Evolutionary conservation across 2,329 filamentous ascomycete species (phyloP), one percentile per base, ranked within the genome.

Genomic region (Ophiosphaerella narmari): DNA sequence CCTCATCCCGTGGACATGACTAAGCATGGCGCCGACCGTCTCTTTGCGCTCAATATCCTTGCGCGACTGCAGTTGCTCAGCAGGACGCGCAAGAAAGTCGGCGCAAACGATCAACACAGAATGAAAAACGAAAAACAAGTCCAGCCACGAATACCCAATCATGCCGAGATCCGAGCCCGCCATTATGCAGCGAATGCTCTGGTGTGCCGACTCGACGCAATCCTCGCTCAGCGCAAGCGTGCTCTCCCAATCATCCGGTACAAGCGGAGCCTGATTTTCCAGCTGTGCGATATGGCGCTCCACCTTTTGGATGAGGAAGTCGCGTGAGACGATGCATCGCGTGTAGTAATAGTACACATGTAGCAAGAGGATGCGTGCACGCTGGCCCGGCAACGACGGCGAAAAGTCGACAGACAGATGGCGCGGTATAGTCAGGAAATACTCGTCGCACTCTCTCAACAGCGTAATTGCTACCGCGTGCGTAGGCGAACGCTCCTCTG

Each of bases 101-200:
- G 59, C 57, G 34, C 65, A 67, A 12, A 66, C 55, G 5, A 68
- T 62, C 5, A 68, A 21, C 2, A 67, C 41, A 1, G 57, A 57
- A n/a, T 68, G 62, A 31, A 62, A 65, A 23, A 68, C 47, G 35
- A 66, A 62, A 38, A 62, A 67, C 4, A 65, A 52, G 39, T 66
- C 63, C 2, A 62, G 26, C 55, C 58, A 65, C 0, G 59, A 60
- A 33, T 57, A 53, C 21, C 58, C 61, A 16, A 65, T 60, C 14
- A 63, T 48, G 1, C 53, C 52, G 8, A 60, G 45, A 9, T 59
- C 36, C 7, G 52, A 48, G 4, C 57, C 58, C 3, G 52, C 51
- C 34, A 54, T 54, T 6, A 67, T 60, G 47, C 52, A 62, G 32
- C 60, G 55, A 31, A 68, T 45, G 34, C 57, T 59, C 34, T 57